Base-by-base conservation (phyloP, 768 basidiomycete species). In the Mrakia frigida region DNA sequence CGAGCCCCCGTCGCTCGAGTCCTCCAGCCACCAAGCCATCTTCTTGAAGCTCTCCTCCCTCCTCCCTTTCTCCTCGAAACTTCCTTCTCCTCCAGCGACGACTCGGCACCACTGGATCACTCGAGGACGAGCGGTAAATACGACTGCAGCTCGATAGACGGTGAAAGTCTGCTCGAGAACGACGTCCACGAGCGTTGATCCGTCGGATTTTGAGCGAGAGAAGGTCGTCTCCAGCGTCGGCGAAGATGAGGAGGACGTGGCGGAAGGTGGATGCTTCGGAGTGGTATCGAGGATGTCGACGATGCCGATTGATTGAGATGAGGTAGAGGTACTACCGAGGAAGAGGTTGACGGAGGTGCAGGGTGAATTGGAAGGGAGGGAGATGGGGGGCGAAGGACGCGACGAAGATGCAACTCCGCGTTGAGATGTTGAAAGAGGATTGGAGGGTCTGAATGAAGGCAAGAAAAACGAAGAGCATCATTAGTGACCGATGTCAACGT, bases 111-210 rank as follows among this genome's bases (percentile, higher is more conserved):
- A 60, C 59, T 60, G n/a, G 6, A 60, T 10, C n/a, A 60, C 59
- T 33, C 33, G n/a, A 13, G 59, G 59, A 10, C 14, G 9, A n/a
- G 59, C 14, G n/a, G 59, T n/a, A 60, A 60, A 60, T 10, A 60
- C 28, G n/a, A 60, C 59, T 1, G 59, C 59, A n/a, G 59, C 59
- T 60, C 59, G 59, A 21, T 60, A 60, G 21, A 31, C 59, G 4
- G n/a, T 60, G 59, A 60, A 60, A 7, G 59, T 60, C 59, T 60
- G n/a, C 59, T 60, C 33, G 59, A 60, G n/a, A 14, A 60, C n/a
- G 59, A 60, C n/a, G n/a, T 60, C n/a, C n/a, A 50, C 21, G 46
- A 50, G 46, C 46, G 59, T n/a, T 21, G 59, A 33, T 13, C 1
- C 59, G 59, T 10, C 28, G 0, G 59, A 25, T 18, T 31, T 33